phyloP scores from a whole-genome alignment of 257 asterid genomes.

The Ilex aquifolium region DNA sequence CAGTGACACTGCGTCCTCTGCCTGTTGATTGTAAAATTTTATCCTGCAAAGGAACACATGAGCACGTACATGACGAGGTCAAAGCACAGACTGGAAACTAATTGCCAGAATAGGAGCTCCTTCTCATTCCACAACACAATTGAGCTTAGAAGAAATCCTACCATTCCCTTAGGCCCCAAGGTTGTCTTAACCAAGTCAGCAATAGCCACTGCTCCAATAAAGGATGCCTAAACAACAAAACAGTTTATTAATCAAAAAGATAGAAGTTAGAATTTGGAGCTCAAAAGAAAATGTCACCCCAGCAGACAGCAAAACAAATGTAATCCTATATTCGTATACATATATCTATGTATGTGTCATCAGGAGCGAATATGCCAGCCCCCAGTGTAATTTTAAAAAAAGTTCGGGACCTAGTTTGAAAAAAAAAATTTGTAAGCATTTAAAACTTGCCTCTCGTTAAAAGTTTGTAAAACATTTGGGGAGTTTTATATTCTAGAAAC shows the following conservation, averaged over 20 bases:
- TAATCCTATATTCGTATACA: too few relatives aligned
- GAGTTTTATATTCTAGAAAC: too few relatives aligned
- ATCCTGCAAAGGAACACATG: conserved; percentile 41
- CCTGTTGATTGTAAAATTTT: conserved; percentile 92
- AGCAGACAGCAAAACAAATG: not conserved
- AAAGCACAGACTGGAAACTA: not conserved
- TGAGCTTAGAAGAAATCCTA: conserved; percentile 10
- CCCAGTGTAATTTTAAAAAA: too few relatives aligned
- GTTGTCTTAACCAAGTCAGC: conserved; percentile 95
- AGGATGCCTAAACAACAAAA: conserved; percentile 49
- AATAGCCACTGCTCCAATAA: conserved; percentile 89
- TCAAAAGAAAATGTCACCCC: not conserved
- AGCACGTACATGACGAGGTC: not conserved
- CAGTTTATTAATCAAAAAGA: too few relatives aligned
- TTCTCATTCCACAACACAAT: not conserved
- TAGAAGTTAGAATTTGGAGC: not conserved
- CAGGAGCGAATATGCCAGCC: too few relatives aligned
- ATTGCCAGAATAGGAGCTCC: not conserved
- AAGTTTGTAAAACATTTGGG: too few relatives aligned
- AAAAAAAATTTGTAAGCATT: too few relatives aligned
- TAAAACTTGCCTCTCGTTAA: too few relatives aligned
- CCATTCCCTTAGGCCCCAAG: conserved; percentile 98
- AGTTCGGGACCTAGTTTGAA: too few relatives aligned
- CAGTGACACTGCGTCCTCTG: conserved; percentile 77
- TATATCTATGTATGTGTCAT: too few relatives aligned